These are phyloP conservation scores for Silybum marianum DNA, from an alignment of 129 eudicot genomes.

Conservation along the genomic window DNA sequence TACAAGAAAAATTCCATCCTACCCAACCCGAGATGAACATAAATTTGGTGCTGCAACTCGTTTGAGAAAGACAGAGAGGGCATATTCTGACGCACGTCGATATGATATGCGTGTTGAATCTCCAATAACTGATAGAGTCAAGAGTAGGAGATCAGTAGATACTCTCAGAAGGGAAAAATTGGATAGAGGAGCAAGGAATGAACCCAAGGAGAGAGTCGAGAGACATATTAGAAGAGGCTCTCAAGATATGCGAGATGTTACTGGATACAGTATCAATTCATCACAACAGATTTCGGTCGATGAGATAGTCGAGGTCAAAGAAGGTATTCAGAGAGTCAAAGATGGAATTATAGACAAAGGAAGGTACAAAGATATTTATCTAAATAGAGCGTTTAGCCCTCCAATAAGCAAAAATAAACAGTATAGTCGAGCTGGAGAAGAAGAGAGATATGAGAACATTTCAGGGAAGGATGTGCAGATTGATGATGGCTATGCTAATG, in stretches of 20 bases:
- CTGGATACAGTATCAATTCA: slow-evolving; percentile 31
- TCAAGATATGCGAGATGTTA: slow-evolving; percentile 27
- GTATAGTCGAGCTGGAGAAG: slow-evolving; percentile 21
- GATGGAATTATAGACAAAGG: slow-evolving; percentile 35
- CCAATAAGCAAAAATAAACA: slow-evolving; percentile 35
- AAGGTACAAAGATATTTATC: slow-evolving; percentile 52
- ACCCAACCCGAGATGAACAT: slow-evolving; percentile 30
- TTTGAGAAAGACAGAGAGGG: slow-evolving; percentile 50
- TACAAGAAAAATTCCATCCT: slow-evolving; percentile 35
- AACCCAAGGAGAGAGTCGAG: slow-evolving; percentile 19
- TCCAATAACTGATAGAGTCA: slow-evolving; percentile 37
- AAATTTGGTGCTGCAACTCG: slow-evolving; percentile 38
- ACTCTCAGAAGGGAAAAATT: slow-evolving; percentile 30
- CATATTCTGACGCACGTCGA: slow-evolving; percentile 53
- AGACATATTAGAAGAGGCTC: slow-evolving; percentile 29
- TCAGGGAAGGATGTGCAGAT: slow-evolving; percentile 38
- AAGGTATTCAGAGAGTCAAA: slow-evolving; percentile 39
- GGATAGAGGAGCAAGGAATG: slow-evolving; percentile 27
- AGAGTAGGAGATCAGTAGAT: slow-evolving; percentile 40
- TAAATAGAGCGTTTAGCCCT: slow-evolving; percentile 50
- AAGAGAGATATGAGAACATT: slow-evolving; percentile 11
- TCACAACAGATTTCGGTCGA: slow-evolving; percentile 31
- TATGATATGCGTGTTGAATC: slow-evolving; percentile 44
- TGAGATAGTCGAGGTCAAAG: slow-evolving; percentile 53
- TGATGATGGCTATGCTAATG: slow-evolving; percentile 33